Base-by-base conservation (phyloP, 78 protist species). In the Polysphondylium violaceum region DNA sequence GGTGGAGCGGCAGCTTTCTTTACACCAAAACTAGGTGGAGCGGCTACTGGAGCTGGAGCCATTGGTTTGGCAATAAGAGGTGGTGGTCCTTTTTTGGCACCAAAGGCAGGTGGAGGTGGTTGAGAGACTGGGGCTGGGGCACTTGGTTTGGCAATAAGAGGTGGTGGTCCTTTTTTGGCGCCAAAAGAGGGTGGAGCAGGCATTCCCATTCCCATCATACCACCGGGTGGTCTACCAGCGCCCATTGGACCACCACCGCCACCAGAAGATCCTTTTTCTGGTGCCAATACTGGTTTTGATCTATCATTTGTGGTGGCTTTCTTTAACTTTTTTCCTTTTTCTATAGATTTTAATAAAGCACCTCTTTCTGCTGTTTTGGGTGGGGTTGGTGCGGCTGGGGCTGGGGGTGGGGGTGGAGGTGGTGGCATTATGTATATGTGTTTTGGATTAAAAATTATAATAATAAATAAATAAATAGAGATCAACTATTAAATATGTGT, bases 351-450 rank as follows among this genome's bases (percentile, higher is more conserved):
- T 33, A 87, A 40, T 40, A 87, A 69, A 21, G 93, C 93, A 35
- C 29, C 41, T 43, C 93, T 64, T 38, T 77, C 93, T 1, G 69
- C 50, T 27, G 93, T 56, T 31, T 76, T 76, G 1, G 87, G 88
- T 25, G 86, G 86, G 44, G 89, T 23, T 4, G 93, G 53, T 16
- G 67, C 76, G 0, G 73, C 86, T 65, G 93, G 69, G 0, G 93
- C 64, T 16, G 93, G 93, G 12, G 65, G 65, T 27, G 92, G 81
- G 19, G 92, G 93, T 27, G 93, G 86, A 21, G 76, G 76, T 51
- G 89, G 89, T 14, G 77, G 87, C 27, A n/a, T 68, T 64, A 12
- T 64, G n/a, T n/a, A n/a, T n/a, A n/a, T n/a, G n/a, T n/a, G n/a
- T n/a, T n/a, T n/a, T n/a, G n/a, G n/a, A n/a, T n/a, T n/a, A n/a